Evolutionary conservation across 176 grass and related monocot species (phyloP).

Genomic region (Zizania latifolia): DNA sequence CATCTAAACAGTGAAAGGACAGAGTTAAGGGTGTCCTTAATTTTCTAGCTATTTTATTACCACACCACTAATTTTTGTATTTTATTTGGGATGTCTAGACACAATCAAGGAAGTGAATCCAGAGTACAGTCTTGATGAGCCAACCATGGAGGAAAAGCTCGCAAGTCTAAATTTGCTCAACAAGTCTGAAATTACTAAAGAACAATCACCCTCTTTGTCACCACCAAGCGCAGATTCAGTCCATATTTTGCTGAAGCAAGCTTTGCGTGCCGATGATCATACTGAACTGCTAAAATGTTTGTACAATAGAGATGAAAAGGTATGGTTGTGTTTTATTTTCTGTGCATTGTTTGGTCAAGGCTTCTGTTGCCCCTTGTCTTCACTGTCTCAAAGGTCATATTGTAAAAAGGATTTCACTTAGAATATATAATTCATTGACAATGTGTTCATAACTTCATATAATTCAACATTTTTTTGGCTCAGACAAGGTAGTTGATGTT

Average conservation of each 20-base stretch:
- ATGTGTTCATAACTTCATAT: neutral
- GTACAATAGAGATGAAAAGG: constrained; percentile 79
- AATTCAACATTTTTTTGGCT: neutral
- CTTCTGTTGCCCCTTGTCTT: neutral
- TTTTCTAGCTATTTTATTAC: neutral
- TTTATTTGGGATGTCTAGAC: constrained; percentile 31
- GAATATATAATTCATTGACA: neutral
- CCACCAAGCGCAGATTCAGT: constrained; percentile 86
- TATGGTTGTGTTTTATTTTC: constrained; percentile 23
- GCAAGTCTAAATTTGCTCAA: constrained; percentile 53
- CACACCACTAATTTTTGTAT: constrained; percentile 4
- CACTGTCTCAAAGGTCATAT: neutral
- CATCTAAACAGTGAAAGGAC: constrained; percentile 8
- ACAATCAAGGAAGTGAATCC: constrained; percentile 20
- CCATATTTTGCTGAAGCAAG: constrained; percentile 92
- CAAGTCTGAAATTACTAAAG: constrained; percentile 20
- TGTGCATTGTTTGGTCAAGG: constrained; percentile 5
- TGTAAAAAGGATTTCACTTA: neutral
- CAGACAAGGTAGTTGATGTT: neutral
- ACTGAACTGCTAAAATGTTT: constrained; percentile 63
- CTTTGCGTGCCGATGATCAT: constrained; percentile 79
- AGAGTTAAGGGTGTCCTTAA: neutral
- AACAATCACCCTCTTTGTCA: constrained; percentile 39
- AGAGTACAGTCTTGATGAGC: constrained; percentile 59
- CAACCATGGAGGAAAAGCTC: constrained; percentile 83